Evolutionary conservation across 2,329 filamentous ascomycete species (phyloP).

Genomic region (Talaromyces rugulosus): DNA sequence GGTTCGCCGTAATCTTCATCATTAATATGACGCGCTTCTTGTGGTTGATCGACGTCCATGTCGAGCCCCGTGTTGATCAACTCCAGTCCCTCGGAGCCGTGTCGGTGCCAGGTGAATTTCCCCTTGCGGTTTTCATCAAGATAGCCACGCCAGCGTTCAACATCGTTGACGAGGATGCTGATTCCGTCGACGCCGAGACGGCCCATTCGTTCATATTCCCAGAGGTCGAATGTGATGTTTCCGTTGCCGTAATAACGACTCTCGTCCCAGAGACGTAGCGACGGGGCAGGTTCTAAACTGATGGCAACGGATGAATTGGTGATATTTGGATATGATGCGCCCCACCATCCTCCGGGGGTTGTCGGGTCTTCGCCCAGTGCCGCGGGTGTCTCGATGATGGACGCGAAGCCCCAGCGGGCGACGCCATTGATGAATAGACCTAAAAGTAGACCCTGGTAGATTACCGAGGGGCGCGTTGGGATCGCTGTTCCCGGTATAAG

Average conservation of each 20-base stretch:
- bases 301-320: slow-evolving; percentile 43
- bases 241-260: slow-evolving; percentile 35
- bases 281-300: slow-evolving; percentile 33
- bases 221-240: slow-evolving; percentile 44
- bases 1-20: slow-evolving; percentile 27
- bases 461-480: slow-evolving; percentile 75
- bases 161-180: slow-evolving; percentile 60
- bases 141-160: slow-evolving; percentile 58
- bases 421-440: slow-evolving; percentile 93
- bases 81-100: slow-evolving; percentile 37
- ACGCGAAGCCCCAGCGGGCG: slow-evolving; percentile 89
- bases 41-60: not conserved
- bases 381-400: slow-evolving; percentile 75
- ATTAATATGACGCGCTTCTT: not conserved
- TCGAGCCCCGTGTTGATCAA: slow-evolving; percentile 16
- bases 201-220: slow-evolving; percentile 37
- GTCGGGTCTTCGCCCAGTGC: slow-evolving; percentile 55
- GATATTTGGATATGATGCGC: slow-evolving; percentile 49
- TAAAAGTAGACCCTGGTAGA: slow-evolving; percentile 86
- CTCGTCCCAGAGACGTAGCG: slow-evolving; percentile 11
- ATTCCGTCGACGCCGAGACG: slow-evolving; percentile 50
- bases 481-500: slow-evolving; percentile 84
- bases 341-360: slow-evolving; percentile 43
- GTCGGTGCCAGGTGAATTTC: slow-evolving; percentile 49
- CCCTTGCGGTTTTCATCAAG: slow-evolving; percentile 45